Evolutionary conservation across 1,284 basidiomycete genomes (phyloP).

Genomic region (Fomes fomentarius): DNA sequence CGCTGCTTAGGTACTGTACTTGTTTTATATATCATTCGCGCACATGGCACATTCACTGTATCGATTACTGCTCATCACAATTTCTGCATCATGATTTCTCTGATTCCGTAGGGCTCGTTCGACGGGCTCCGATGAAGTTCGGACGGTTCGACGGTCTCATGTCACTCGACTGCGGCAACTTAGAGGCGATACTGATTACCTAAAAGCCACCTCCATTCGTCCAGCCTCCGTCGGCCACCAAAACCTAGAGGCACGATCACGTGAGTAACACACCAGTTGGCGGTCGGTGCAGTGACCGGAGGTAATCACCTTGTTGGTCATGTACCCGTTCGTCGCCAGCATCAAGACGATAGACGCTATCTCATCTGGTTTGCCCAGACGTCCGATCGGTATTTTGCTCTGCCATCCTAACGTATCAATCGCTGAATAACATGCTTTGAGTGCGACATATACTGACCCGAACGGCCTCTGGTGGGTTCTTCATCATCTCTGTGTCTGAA

Average conservation of each 20-base stretch:
- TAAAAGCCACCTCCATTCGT: constrained; percentile 29
- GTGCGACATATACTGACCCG: constrained; percentile 32
- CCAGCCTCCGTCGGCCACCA: constrained; percentile 36
- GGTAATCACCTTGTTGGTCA: constrained; percentile 59
- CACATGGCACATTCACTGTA: constrained; percentile 21
- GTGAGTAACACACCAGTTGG: too few species aligned
- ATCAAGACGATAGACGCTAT: constrained; percentile 53
- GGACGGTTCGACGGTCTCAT: too few species aligned
- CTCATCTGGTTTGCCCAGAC: constrained; percentile 53
- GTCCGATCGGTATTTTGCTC: constrained; percentile 52
- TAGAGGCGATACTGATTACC: too few species aligned
- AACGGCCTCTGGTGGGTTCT: constrained; percentile 36
- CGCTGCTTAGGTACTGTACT: constrained; percentile 22
- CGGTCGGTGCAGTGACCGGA: too few species aligned
- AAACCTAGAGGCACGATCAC: too few species aligned
- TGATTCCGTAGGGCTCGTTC: background rate
- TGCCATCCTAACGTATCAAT: too few species aligned
- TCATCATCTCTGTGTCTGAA: constrained; percentile 52
- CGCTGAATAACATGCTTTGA: too few species aligned
- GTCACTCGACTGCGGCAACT: too few species aligned
- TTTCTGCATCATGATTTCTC: background rate
- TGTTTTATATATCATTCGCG: constrained; percentile 17
- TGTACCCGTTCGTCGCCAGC: constrained; percentile 51
- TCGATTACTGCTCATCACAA: constrained; percentile 18
- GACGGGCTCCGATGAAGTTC: background rate